Evolutionary conservation across 139 green algal species (phyloP).

Genomic region (Chlorella sp.): DNA sequence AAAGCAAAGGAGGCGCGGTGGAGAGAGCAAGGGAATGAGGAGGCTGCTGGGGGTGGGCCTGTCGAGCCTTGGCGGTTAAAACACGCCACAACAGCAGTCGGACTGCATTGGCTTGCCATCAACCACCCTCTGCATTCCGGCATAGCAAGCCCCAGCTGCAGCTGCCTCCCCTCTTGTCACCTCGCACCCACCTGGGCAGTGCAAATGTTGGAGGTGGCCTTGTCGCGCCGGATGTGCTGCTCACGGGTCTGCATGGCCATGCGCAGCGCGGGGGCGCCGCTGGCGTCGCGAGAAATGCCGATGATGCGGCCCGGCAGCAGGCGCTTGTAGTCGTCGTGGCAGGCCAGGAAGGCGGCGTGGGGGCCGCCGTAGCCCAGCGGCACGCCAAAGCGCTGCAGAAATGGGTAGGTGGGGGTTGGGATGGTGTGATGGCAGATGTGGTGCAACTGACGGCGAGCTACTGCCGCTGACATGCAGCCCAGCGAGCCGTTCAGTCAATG

Average conservation of each 20-base stretch:
- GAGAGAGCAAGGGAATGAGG: too few species aligned
- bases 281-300: slow-evolving; percentile 89
- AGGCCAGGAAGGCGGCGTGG: slow-evolving; percentile 98
- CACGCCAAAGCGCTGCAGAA: slow-evolving; percentile 91
- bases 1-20: neutral
- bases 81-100: too few species aligned
- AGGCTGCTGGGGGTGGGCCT: too few species aligned
- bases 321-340: slow-evolving; percentile 92
- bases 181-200: slow-evolving; percentile 72
- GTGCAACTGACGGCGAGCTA: too few species aligned
- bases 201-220: slow-evolving; percentile 99
- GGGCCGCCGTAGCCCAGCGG: slow-evolving; percentile 99
- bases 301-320: slow-evolving; percentile 98
- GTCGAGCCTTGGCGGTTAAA: too few species aligned
- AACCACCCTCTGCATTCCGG: too few species aligned
- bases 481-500: too few species aligned
- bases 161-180: too few species aligned
- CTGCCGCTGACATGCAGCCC: too few species aligned
- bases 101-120: too few species aligned
- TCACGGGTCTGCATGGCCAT: slow-evolving; percentile 99
- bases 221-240: slow-evolving; percentile 99
- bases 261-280: slow-evolving; percentile 90
- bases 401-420: neutral
- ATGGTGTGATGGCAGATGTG: neutral
- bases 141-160: too few species aligned